Evolutionary conservation across 2,329 filamentous ascomycete genomes (phyloP), one percentile per base, ranked within the genome.

Genomic region (Aspergillus versicolor): DNA sequence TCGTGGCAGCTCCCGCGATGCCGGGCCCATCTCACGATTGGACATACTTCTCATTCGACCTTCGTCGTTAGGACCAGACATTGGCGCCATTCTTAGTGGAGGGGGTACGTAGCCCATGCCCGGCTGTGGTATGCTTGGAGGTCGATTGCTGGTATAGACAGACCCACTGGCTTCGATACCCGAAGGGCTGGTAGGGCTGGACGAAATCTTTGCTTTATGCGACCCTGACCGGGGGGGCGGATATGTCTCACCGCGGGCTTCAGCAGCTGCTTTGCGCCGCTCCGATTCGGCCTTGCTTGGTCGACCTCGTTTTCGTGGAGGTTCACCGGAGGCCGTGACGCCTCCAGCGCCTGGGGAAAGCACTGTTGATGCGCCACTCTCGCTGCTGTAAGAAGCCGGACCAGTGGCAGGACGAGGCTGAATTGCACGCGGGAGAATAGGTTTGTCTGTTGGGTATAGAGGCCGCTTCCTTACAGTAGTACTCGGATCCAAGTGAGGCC

Each of bases 271-370:
- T 57, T 67, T 74, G 34, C 74, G 74, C 47, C 73, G 69, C 58
- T 76, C 74, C 3, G 70, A 67, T 58, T 77, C 75, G 34, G 66
- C 67, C 65, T 77, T 77, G 59, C 68, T 77, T 57, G 75, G 75
- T 15, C 75, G 72, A n/a, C 75, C 75, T 54, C 75, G 68, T 71
- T 77, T 77, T 44, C 73, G 68, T 53, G 69, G 73, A 34, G 70
- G 72, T 49, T 76, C 73, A 38, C 67, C 66, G 58, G 63, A 62
- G 21, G 59, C 42, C 19, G 59, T 38, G 5, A 63, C 40, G 24
- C 55, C 57, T 27, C 75, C 73, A 12, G 70, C 57, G 22, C 68
- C 60, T 15, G 73, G 73, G 21, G 75, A 74, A 24, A 75, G 62
- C 44, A 71, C 70, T 19, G 67, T 66, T 1, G 72, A 69, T 13